phyloP scores from a whole-genome alignment of 306 rosid genomes.

The Medicago lupulina region DNA sequence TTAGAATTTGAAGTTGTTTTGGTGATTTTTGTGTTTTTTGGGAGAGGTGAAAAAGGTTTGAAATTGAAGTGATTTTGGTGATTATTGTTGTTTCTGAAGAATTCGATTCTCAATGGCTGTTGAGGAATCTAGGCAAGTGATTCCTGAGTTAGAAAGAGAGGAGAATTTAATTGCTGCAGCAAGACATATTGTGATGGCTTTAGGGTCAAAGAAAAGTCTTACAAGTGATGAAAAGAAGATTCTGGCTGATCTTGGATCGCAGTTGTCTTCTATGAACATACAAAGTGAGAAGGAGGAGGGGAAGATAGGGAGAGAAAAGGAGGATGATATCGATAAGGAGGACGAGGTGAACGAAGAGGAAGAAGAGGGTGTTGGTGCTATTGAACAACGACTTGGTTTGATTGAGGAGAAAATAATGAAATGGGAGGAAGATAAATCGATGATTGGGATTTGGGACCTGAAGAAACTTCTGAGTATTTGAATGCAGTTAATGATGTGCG shows the following conservation, averaged over 20 bases:
- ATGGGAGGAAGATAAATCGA: constrained; percentile 80
- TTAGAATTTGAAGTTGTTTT: no score
- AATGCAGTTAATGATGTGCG: constrained; percentile 67
- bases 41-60: constrained; percentile 3
- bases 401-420: constrained; percentile 68
- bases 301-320: constrained; percentile 29
- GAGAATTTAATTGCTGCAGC: constrained; percentile 77
- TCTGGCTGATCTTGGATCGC: constrained; percentile 74
- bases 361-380: constrained; percentile 44
- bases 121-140: constrained; percentile 58
- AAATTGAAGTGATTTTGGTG: constrained; percentile 27
- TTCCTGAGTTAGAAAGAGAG: constrained; percentile 69
- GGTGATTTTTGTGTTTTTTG: no score
- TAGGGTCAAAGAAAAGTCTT: constrained; percentile 72
- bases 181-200: constrained; percentile 63
- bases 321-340: constrained; percentile 16
- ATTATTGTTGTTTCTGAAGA: constrained; percentile 17
- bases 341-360: constrained; percentile 36
- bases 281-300: constrained; percentile 48
- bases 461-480: constrained; percentile 69
- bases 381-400: constrained; percentile 50
- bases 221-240: constrained; percentile 66
- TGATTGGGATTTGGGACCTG: constrained; percentile 78
- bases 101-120: constrained; percentile 53
- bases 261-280: constrained; percentile 57